Percentiles rank a stretch among this genome's conserved stretches.
Evolutionary conservation across 495 filamentous ascomycete genomes (phyloP).

Genomic region (Aspergillus carlsbadensis): DNA sequence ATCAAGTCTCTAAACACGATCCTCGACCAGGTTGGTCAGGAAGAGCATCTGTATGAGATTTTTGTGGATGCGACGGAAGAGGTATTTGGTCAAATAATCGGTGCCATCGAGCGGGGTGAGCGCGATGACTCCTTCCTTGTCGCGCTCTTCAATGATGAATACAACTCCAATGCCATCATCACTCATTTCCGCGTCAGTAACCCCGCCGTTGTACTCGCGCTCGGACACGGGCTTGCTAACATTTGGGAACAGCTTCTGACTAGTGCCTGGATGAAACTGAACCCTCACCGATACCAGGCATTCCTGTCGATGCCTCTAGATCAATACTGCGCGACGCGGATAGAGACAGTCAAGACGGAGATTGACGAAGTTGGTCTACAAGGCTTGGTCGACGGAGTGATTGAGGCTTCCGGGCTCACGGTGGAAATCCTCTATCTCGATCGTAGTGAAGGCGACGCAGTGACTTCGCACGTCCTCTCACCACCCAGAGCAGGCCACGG

Average conservation of each 20-base stretch:
- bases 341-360: conserved; percentile 76
- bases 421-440: conserved; percentile 92
- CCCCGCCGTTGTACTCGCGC: background rate
- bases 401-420: conserved; percentile 69
- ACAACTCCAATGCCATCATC: conserved; percentile 69
- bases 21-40: conserved; percentile 67
- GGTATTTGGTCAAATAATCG: conserved; percentile 59
- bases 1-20: conserved; percentile 69
- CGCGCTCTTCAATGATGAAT: conserved; percentile 72
- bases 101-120: conserved; percentile 49
- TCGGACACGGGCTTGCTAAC: background rate
- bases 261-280: conserved; percentile 80
- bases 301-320: conserved; percentile 67
- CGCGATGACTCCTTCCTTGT: conserved; percentile 63
- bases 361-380: conserved; percentile 86
- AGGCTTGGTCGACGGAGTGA: conserved; percentile 72
- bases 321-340: conserved; percentile 64
- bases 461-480: conserved; percentile 73
- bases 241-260: conserved; percentile 66
- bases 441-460: conserved; percentile 74
- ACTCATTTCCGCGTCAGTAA: conserved; percentile 62
- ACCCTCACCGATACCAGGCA: conserved; percentile 63
- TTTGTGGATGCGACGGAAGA: conserved; percentile 73
- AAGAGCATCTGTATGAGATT: conserved; percentile 71
- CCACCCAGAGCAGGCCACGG: conserved; percentile 49